Conservation (phyloP, 345 rosid species). For the Citrus trifoliata region DNA sequence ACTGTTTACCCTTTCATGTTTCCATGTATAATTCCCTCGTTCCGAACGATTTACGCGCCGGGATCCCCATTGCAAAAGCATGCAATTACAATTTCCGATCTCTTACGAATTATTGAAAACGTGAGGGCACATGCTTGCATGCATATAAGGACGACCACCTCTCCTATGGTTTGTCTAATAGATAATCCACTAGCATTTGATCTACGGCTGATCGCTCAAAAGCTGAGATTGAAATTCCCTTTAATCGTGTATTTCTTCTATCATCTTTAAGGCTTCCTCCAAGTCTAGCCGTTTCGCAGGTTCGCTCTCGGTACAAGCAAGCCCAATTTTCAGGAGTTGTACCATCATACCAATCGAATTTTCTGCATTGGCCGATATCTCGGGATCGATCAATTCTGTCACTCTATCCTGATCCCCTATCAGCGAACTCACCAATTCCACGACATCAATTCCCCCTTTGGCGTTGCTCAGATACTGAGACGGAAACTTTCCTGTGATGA, state of each 20-base stretch:
- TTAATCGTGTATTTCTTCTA: conserved; percentile 43
- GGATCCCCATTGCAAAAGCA: no score
- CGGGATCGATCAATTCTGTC: conserved; percentile 67
- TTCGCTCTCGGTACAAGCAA: conserved; percentile 49
- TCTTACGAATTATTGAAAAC: no score
- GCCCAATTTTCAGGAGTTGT: conserved; percentile 53
- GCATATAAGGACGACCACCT: background rate
- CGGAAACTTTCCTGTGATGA: conserved; percentile 75
- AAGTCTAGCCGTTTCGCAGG: conserved; percentile 48
- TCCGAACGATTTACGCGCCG: no score
- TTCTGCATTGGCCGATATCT: conserved; percentile 32
- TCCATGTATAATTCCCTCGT: no score
- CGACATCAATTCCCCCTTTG: conserved; percentile 59
- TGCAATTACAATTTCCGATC: no score
- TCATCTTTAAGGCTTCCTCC: conserved; percentile 52
- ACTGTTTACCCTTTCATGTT: no score
- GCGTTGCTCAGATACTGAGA: conserved; percentile 58
- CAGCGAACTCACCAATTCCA: conserved; percentile 52
- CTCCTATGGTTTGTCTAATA: background rate
- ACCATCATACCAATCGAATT: conserved; percentile 38
- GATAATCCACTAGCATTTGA: background rate
- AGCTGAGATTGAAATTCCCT: background rate
- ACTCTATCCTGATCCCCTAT: conserved; percentile 29
- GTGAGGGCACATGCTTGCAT: no score
- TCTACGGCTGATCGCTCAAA: background rate